A percentile compares a stretch with the other conserved stretches of the same genome.
Evolutionary conservation across 164 flowering plant genomes (phyloP).

Genomic region (Saururus chinensis): DNA sequence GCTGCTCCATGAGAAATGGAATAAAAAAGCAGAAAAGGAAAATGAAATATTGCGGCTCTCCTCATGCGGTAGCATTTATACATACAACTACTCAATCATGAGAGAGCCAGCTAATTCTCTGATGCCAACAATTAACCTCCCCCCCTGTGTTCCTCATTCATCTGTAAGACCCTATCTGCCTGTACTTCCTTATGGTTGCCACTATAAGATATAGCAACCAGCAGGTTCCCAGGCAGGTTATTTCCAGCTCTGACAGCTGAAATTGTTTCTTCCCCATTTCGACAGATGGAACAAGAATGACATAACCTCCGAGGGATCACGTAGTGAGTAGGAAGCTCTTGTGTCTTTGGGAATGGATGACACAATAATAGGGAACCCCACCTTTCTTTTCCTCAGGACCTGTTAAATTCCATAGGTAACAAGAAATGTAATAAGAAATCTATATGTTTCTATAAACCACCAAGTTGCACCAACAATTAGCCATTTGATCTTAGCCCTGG

Average conservation of each 20-base stretch:
- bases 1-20: neutral
- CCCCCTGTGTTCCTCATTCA: no score
- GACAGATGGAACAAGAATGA: slow-evolving; percentile 2
- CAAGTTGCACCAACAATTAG: no score
- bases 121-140: no score
- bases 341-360: slow-evolving; percentile 79
- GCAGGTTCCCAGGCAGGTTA: no score
- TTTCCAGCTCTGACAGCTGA: no score
- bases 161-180: no score
- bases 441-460: no score
- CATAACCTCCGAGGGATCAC: slow-evolving; percentile 68
- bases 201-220: no score
- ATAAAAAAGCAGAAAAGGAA: neutral
- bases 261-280: slow-evolving; percentile 5
- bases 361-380: slow-evolving; percentile 82
- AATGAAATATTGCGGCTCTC: neutral
- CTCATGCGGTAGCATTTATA: neutral
- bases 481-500: no score
- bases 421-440: no score
- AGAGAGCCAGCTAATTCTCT: neutral
- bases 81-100: neutral
- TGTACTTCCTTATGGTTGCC: no score
- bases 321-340: slow-evolving; percentile 62
- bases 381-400: slow-evolving; percentile 55
- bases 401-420: neutral